Evolutionary conservation across 75 land plant species (phyloP).

Genomic region (Pinus taeda): DNA sequence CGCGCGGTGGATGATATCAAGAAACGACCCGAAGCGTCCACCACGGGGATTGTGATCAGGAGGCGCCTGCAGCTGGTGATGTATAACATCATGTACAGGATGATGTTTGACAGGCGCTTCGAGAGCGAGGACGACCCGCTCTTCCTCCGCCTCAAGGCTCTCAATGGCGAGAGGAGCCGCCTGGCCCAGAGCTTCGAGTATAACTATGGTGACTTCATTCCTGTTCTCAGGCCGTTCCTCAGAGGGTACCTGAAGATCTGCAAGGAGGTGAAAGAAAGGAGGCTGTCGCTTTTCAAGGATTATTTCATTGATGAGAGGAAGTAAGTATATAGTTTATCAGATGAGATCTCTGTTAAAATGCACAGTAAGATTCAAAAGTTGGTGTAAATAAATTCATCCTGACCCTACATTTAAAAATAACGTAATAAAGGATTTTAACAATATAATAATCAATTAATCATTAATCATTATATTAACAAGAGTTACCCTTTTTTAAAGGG

Average conservation of each 20-base stretch:
- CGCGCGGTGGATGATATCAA: slow-evolving; percentile 54
- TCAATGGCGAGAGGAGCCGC: slow-evolving; percentile 74
- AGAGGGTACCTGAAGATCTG: slow-evolving; percentile 70
- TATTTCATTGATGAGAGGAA: slow-evolving; percentile 66
- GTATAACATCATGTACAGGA: slow-evolving; percentile 85
- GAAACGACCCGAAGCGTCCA: slow-evolving; percentile 29
- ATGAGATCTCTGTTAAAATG: background rate
- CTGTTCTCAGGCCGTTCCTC: slow-evolving; percentile 79
- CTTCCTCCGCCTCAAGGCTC: slow-evolving; percentile 46
- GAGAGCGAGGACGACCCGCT: slow-evolving; percentile 79
- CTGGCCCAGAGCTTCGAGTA: slow-evolving; percentile 95
- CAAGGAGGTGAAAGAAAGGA: slow-evolving; percentile 57
- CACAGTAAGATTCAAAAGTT: background rate
- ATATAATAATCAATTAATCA: no score
- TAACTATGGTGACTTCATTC: slow-evolving; percentile 96
- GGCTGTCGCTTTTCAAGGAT: slow-evolving; percentile 74
- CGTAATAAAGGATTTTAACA: no score
- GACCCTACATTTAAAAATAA: no score
- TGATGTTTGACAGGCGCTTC: slow-evolving; percentile 82
- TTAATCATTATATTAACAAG: no score
- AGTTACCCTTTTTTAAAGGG: no score
- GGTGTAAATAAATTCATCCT: no score
- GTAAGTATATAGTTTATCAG: slow-evolving; percentile 20
- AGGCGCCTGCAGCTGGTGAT: slow-evolving; percentile 79
- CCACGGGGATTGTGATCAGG: slow-evolving; percentile 63